Evolutionary conservation across 371 early-diverging fungal species (phyloP), one percentile per base, ranked within the genome.

Genomic region (Mortierella sp.): DNA sequence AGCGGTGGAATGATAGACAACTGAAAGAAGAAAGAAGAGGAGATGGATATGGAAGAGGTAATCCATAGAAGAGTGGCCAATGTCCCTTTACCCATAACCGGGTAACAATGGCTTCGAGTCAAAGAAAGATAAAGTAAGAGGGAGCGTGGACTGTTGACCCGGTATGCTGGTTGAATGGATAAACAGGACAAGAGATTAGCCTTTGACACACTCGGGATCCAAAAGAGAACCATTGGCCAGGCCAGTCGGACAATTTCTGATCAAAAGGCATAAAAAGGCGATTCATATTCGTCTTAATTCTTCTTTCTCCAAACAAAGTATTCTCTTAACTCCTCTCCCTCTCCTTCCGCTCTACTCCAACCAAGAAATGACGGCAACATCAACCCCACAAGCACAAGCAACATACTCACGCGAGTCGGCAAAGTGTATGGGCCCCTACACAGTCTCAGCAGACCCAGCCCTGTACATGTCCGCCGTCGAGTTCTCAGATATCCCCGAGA

Each of bases 391-490:
- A 3, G 39, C 24, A 50, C 58, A 7, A 39, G 65, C 31, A 22
- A 40, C 16, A n/a, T 71, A 52, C 68, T 48, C 77, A 8, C 71
- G 71, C 19, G 71, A 77, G 43, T 39, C 66, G 1, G 77, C 77
- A 34, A 53, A 50, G 2, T 74, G 74, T 40, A 48, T 74, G 55
- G 74, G 79, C 9, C 74, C 71, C 3, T 79, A 79, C 66, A 67
- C 39, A 11, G 64, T 79, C 39, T 71, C 71, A 1, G 22, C 19
- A 11, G 68, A 73, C 10, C 74, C 70, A 2, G 52, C 53, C 0
- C 71, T 74, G 2, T 74, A 74, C 47, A 34, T 79, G 13, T 70
- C 79, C 22, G 67, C 79, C 2, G 74, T 79, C 68, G 70, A 74
- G 43, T 67, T 70, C 45, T 64, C 68, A 3, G 79, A 79, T 29